A percentile compares a stretch with the other conserved stretches of the same genome.
Evolutionary conservation across 208 protist genomes (phyloP).

Genomic region (Endotrypanum monterogeii): DNA sequence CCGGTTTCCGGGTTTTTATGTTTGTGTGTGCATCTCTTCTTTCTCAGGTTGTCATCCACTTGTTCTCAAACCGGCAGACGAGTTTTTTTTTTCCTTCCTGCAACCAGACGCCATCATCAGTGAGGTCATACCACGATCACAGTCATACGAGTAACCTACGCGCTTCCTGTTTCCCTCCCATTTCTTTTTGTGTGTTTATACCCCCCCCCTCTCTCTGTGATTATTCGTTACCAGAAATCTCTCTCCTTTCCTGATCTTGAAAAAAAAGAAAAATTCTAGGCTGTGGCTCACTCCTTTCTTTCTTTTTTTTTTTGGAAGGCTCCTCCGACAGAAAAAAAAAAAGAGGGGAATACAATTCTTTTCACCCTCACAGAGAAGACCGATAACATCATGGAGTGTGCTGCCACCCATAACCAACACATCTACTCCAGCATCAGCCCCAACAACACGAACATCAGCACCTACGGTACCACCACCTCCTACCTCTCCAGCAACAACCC

Average conservation of each 20-base stretch:
- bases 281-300: no score
- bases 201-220: no score
- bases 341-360: not conserved
- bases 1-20: no score
- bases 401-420: slow-evolving; percentile 7
- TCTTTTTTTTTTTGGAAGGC: not conserved
- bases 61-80: no score
- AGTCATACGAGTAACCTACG: not conserved
- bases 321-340: not conserved
- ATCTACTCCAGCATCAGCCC: slow-evolving; percentile 15
- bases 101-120: no score
- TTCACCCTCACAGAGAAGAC: not conserved
- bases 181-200: no score
- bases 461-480: slow-evolving; percentile 10
- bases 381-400: not conserved
- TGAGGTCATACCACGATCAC: no score
- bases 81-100: no score
- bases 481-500: slow-evolving; percentile 14
- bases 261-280: no score
- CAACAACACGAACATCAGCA: slow-evolving; percentile 3
- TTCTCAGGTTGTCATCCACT: no score
- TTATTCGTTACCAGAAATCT: slow-evolving; percentile 3
- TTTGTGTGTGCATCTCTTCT: no score
- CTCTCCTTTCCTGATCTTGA: not conserved
- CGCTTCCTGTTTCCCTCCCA: not conserved